Percentiles rank a stretch among this genome's conserved stretches.
Evolutionary conservation across 2,329 filamentous ascomycete species (phyloP).

Genomic region (Fusarium ramigenum): DNA sequence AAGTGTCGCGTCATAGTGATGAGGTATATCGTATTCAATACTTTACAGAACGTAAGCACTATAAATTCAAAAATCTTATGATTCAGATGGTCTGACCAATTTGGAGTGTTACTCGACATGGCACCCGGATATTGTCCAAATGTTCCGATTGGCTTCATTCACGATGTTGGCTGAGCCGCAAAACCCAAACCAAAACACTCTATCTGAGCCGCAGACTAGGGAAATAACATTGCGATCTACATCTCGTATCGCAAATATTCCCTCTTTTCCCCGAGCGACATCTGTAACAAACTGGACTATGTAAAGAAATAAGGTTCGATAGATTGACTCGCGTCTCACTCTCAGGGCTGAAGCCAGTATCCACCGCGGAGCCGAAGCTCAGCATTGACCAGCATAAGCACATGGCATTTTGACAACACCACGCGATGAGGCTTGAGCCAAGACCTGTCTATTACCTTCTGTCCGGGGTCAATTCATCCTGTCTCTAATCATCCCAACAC

Average conservation of each 20-base stretch:
- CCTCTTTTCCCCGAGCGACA: not conserved
- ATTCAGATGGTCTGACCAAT: too few relatives aligned
- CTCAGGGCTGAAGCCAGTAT: not conserved
- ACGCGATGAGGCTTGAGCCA: not conserved
- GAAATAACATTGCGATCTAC: not conserved
- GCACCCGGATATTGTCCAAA: not conserved
- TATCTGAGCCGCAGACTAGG: not conserved
- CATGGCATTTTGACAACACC: not conserved
- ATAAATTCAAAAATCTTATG: rapidly evolving
- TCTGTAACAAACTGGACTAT: not conserved
- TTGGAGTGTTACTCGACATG: not conserved
- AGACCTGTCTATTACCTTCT: not conserved
- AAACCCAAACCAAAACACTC: not conserved
- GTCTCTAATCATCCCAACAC: not conserved
- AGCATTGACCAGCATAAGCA: not conserved
- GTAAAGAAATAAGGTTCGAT: not conserved
- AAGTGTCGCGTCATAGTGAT: not conserved
- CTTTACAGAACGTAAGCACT: not conserved
- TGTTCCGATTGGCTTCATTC: not conserved
- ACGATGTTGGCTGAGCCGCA: not conserved
- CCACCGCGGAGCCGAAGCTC: slow-evolving; percentile 33
- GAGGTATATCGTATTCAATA: rapidly evolving
- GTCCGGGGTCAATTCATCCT: not conserved
- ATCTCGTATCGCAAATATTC: not conserved
- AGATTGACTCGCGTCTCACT: slow-evolving; percentile 14